A percentile compares a stretch with the other conserved stretches of the same genome.
Evolutionary conservation across 1,284 basidiomycete genomes (phyloP).

Genomic region (Exobasidium cylindrosporum): DNA sequence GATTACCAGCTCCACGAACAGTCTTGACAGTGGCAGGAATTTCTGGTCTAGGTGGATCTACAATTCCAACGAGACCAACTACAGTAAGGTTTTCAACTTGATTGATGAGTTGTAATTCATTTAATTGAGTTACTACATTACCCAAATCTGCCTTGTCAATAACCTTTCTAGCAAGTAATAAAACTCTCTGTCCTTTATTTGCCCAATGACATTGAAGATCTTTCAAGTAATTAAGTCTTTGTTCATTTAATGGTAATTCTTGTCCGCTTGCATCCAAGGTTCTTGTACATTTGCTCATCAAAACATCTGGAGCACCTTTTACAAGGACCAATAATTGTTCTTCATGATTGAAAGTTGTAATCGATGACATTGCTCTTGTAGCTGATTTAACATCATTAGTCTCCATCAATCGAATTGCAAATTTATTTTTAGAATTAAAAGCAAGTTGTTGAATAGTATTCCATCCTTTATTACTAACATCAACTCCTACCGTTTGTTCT

Average conservation of each 20-base stretch:
- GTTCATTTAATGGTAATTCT: conserved; percentile 39
- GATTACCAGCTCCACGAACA: conserved; percentile 64
- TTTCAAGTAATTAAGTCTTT: conserved; percentile 12
- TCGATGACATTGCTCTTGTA: conserved; percentile 53
- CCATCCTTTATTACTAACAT: conserved; percentile 54
- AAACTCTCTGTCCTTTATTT: conserved; percentile 64
- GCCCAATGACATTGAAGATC: conserved; percentile 58
- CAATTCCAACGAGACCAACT: conserved; percentile 66
- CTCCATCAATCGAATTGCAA: conserved; percentile 61
- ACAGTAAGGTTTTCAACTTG: conserved; percentile 60
- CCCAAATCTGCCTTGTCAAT: conserved; percentile 27
- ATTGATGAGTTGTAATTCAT: conserved; percentile 52
- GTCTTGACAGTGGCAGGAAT: conserved; percentile 62
- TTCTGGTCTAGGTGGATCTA: conserved; percentile 66
- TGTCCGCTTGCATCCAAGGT: conserved; percentile 54
- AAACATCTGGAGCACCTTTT: conserved; percentile 50
- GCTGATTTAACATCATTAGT: conserved; percentile 58
- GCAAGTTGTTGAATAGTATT: conserved; percentile 56
- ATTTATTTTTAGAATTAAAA: conserved; percentile 69
- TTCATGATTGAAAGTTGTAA: conserved; percentile 43
- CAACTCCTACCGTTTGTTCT: conserved; percentile 58
- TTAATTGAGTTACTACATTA: conserved; percentile 26
- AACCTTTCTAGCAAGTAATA: conserved; percentile 58
- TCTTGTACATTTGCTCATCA: conserved; percentile 56
- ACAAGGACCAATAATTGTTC: conserved; percentile 25